These are phyloP conservation scores for Annulohypoxylon truncatum DNA, from an alignment of 2,329 filamentous ascomycete genomes.

Conservation along the genomic window DNA sequence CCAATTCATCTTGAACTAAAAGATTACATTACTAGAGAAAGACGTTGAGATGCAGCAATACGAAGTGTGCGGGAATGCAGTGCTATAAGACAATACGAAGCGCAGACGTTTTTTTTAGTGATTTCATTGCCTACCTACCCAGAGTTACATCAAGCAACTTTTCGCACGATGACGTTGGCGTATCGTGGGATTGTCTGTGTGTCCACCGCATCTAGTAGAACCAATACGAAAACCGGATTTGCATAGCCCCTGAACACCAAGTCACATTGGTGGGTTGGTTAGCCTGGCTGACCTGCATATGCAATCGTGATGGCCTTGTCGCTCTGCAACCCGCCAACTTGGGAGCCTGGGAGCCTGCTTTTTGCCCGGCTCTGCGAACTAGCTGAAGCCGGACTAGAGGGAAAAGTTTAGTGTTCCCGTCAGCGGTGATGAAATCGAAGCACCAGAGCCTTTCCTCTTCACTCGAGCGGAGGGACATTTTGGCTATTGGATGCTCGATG, in stretches of 20 bases:
- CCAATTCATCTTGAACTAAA: conserved; percentile 43
- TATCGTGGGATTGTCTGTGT: conserved; percentile 32
- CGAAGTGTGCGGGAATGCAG: conserved; percentile 20
- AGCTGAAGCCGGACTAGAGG: background rate
- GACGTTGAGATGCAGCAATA: background rate
- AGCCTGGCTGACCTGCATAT: conserved; percentile 40
- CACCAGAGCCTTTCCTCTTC: background rate
- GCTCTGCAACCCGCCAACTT: conserved; percentile 34
- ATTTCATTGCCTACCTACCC: conserved; percentile 36
- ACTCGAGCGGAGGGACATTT: background rate
- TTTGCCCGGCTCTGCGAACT: background rate
- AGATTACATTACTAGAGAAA: conserved; percentile 29
- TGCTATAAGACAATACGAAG: conserved; percentile 35
- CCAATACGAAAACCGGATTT: conserved; percentile 51
- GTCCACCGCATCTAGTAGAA: conserved; percentile 33
- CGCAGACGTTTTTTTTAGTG: conserved; percentile 27
- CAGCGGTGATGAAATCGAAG: background rate
- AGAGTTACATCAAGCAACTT: conserved; percentile 32
- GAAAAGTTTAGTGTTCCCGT: background rate
- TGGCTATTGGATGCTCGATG: background rate
- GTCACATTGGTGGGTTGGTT: conserved; percentile 28
- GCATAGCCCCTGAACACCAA: conserved; percentile 36
- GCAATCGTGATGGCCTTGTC: conserved; percentile 31
- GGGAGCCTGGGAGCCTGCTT: conserved; percentile 30
- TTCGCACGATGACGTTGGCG: conserved; percentile 42